Conservation (phyloP, 2,329 filamentous ascomycete genomes). For the Alternaria consortialis region DNA sequence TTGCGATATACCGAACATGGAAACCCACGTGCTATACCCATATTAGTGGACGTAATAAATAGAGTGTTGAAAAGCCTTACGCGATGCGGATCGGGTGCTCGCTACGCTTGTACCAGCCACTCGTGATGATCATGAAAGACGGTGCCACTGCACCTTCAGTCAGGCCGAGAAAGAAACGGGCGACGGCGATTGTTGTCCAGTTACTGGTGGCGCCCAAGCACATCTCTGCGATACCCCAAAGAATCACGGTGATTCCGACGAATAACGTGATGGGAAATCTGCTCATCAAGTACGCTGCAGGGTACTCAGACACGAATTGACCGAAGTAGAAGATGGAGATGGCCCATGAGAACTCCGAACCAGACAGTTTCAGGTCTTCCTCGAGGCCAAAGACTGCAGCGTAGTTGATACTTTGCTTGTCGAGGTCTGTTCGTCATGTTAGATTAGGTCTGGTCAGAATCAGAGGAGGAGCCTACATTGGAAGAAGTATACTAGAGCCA, state of each 20-base stretch:
- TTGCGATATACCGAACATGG: conserved; percentile 57
- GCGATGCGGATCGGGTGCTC: conserved; percentile 38
- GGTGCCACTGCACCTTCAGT: conserved; percentile 57
- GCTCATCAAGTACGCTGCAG: conserved; percentile 63
- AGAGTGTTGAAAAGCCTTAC: background rate
- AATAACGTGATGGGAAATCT: conserved; percentile 61
- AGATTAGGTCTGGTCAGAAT: too few species aligned
- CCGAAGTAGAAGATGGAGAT: conserved; percentile 58
- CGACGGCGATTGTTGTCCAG: conserved; percentile 31
- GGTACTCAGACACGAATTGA: conserved; percentile 55
- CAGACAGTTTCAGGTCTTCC: conserved; percentile 57
- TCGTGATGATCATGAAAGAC: conserved; percentile 58
- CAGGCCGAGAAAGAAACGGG: conserved; percentile 55
- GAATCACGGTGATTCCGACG: conserved; percentile 56
- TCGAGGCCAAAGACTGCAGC: conserved; percentile 60
- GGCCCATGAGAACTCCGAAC: conserved; percentile 61
- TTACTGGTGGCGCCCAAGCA: background rate
- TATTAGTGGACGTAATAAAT: conserved; percentile 13
- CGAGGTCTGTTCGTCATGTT: conserved; percentile 33
- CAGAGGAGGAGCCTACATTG: too few species aligned
- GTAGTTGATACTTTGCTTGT: conserved; percentile 62
- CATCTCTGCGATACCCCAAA: conserved; percentile 47
- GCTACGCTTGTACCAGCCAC: conserved; percentile 39
- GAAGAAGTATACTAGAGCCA: too few species aligned
- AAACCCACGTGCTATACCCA: conserved; percentile 17